These are phyloP conservation scores for Nemophila menziesii DNA, from an alignment of 257 asterid species.

Conservation along the genomic window DNA sequence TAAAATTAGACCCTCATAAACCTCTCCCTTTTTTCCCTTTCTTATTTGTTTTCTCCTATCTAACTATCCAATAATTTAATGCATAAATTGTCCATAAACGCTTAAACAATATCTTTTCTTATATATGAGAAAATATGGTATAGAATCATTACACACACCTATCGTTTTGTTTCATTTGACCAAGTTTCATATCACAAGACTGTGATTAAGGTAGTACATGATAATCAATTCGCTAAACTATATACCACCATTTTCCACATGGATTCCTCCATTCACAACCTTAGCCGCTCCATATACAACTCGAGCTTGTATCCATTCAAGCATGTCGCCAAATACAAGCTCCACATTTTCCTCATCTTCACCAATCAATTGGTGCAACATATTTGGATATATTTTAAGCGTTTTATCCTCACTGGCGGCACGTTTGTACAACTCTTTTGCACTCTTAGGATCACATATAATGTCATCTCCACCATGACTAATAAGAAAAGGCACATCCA, in stretches of 20 bases:
- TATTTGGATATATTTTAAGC: constrained; percentile 53
- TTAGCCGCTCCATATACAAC: constrained; percentile 9
- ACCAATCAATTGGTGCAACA: constrained; percentile 92
- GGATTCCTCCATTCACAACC: background rate
- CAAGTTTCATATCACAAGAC: too few relatives aligned
- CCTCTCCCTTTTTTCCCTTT: too few relatives aligned
- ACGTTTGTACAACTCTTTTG: constrained; percentile 35
- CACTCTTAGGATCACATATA: constrained; percentile 38
- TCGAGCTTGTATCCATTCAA: constrained; percentile 50
- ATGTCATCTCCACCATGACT: constrained; percentile 69
- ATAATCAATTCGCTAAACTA: background rate
- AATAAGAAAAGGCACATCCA: constrained; percentile 57
- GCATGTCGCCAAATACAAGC: constrained; percentile 60
- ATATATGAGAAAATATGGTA: too few relatives aligned
- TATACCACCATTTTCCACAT: background rate
- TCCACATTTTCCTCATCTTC: constrained; percentile 76
- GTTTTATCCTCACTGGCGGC: constrained; percentile 68
- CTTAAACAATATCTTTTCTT: too few relatives aligned
- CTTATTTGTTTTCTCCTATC: too few relatives aligned
- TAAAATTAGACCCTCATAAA: too few relatives aligned
- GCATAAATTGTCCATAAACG: too few relatives aligned
- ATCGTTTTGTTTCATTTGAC: too few relatives aligned
- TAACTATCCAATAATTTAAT: too few relatives aligned
- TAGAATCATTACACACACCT: too few relatives aligned
- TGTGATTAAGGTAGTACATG: too few relatives aligned